A percentile compares a stretch with the other conserved stretches of the same genome.
These are phyloP conservation scores for Collybiopsis confluens DNA, from an alignment of 768 basidiomycete genomes.

Conservation along the genomic window DNA sequence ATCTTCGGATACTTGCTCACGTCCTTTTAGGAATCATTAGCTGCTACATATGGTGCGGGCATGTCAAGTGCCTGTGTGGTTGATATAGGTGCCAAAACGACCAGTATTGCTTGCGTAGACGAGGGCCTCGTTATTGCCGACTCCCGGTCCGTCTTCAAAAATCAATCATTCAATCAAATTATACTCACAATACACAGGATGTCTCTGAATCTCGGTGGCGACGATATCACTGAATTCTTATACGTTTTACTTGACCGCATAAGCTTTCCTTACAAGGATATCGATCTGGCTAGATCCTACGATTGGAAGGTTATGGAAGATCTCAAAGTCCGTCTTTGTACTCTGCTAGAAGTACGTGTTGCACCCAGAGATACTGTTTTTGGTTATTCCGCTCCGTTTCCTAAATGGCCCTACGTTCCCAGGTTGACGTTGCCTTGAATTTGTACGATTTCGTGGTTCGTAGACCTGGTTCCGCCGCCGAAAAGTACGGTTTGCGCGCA, in stretches of 20 bases:
- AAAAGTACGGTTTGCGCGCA: conserved; percentile 85
- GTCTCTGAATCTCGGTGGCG: conserved; percentile 83
- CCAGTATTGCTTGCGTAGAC: conserved; percentile 89
- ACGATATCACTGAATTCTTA: conserved; percentile 91
- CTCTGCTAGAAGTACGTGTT: conserved; percentile 81
- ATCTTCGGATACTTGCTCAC: background rate
- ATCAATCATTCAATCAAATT: background rate
- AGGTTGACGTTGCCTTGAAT: conserved; percentile 89
- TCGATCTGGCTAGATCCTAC: conserved; percentile 70
- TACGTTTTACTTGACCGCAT: conserved; percentile 75
- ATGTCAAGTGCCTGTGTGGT: conserved; percentile 94
- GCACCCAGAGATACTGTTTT: no score
- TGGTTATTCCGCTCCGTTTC: conserved; percentile 1
- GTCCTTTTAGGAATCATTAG: conserved; percentile 71
- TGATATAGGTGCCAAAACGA: conserved; percentile 83
- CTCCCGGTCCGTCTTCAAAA: conserved; percentile 55
- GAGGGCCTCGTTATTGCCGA: conserved; percentile 88
- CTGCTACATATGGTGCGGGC: conserved; percentile 93
- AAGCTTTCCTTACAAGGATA: conserved; percentile 82
- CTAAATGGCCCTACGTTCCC: conserved; percentile 5
- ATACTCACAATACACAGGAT: conserved; percentile 41
- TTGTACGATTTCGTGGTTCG: conserved; percentile 88
- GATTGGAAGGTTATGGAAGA: conserved; percentile 94
- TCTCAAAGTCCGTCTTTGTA: conserved; percentile 80
- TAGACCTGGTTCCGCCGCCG: conserved; percentile 65